Base-by-base conservation (phyloP, 441 rosid species). In the Kokia cookei region DNA sequence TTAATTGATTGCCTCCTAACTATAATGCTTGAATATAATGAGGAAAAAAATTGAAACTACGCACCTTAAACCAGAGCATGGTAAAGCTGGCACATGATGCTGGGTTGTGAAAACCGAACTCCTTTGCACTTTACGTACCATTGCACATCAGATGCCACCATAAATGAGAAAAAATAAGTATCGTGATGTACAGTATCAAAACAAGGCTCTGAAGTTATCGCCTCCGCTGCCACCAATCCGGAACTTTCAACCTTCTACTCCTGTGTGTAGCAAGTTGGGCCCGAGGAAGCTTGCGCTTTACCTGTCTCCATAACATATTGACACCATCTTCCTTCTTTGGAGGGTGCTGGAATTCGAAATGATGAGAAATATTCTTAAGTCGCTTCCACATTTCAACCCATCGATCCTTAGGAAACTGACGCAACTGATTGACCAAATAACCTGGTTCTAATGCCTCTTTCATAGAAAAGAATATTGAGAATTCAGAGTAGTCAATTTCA, bases 291-390 rank as follows among this genome's bases (percentile, higher is more conserved):
- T 93, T 96, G 77, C 84, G 86, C 81, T 85, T 93, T 48, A 96
- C 86, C 79, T 93, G 92, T 77, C 96, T 96, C 99, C 99, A 96
- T 37, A 96, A 76, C 97, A 93, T 83, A 79, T 91, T 83, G 12
- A 88, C 87, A 1, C 96, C 98, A 57, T 93, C 99, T 72, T 85
- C 97, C 80, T 79, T 92, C 87, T 79, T 74, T 0, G 97, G 90
- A 7, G 99, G 98, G 73, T 84, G 85, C 73, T 91, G 97, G 76
- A 91, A 95, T 74, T 95, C 94, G 1, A 82, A 95, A 82, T 91
- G 94, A 83, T 72, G 92, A 13, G 98, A 86, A 29, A 96, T 76
- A n/a, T 77, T 86, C 85, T 87, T 96, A 37, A 96, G 89, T n/a
- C 35, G 74, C 79, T 42, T 77, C 98, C 98, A 96, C 97, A 91